Base-by-base conservation (phyloP, 768 basidiomycete genomes). In the Tulasnella sp. region DNA sequence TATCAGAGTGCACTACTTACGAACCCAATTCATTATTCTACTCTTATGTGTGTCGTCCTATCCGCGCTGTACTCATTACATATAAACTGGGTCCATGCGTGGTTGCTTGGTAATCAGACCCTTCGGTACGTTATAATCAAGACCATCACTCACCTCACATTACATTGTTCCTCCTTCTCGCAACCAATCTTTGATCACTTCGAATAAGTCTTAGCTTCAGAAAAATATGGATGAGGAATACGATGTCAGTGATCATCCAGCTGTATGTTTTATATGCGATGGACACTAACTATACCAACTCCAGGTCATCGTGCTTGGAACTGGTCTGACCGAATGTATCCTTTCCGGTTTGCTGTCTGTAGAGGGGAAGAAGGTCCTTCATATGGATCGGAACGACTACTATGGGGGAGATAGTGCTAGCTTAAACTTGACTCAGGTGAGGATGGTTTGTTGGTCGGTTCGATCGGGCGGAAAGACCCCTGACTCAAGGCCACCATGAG, bases 281-380 rank as follows among this genome's bases (percentile, higher is more conserved):
- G 25, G 46, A 22, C 43, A 21, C 57, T 51, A 25, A 27, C 29
- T 45, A 55, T 51, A 50, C 34, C 58, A 41, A n/a, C 19, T 48
- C 54, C 69, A 90, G 87, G 87, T 88, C 72, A 80, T 91, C 71
- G 85, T 92, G 64, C 81, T 98, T 67, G 96, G 96, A 62, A 99
- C 96, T 62, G 96, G 96, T 62, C 76, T 99, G 69, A 97, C 94
- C 27, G 96, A 99, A 73, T 98, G 96, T 75, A 93, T 98, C 71
- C 82, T 99, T 62, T 98, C 96, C 15, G 96, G 96, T 38, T 75
- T 99, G 66, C 78, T 99, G 66, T 98, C 94, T n/a, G 94, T 97
- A 46, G 96, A 97, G 71, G 94, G 96, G 63, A 97, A 98, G 81
- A 99, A 98, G 76, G 96, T 99, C 67, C 83, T 99, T 52, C 96